Evolutionary conservation across 805 yeast genomes (phyloP).

Genomic region (Lachancea sp.): DNA sequence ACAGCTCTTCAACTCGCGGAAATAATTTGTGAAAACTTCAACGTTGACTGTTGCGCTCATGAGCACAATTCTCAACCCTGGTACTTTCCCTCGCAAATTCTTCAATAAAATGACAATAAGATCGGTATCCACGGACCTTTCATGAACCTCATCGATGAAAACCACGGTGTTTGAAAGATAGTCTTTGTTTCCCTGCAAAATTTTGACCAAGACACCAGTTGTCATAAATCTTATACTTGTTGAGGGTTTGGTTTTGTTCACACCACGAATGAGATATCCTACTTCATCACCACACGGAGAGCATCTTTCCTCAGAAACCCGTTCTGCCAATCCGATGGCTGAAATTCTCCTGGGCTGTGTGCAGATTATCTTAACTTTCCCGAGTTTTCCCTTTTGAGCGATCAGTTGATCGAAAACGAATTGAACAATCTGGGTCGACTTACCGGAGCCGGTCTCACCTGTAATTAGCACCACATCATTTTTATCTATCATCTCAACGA

Average conservation of each 20-base stretch:
- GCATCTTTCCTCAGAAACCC: constrained; percentile 77
- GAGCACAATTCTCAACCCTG: constrained; percentile 65
- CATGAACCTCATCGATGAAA: constrained; percentile 96
- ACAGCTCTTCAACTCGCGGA: constrained; percentile 52
- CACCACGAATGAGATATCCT: constrained; percentile 79
- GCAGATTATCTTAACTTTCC: constrained; percentile 65
- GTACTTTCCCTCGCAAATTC: constrained; percentile 56
- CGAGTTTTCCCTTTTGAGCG: constrained; percentile 91
- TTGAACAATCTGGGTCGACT: constrained; percentile 97
- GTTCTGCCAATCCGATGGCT: constrained; percentile 82
- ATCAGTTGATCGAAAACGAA: constrained; percentile 73
- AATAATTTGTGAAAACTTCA: constrained; percentile 58
- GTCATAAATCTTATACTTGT: constrained; percentile 87
- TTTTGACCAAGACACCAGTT: constrained; percentile 88
- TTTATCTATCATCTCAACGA: constrained; percentile 93
- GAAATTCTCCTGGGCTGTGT: constrained; percentile 96
- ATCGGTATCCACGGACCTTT: constrained; percentile 92
- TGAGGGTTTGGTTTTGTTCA: constrained; percentile 52
- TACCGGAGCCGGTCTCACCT: constrained; percentile 99
- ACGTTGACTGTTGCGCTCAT: constrained; percentile 96
- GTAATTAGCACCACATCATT: constrained; percentile 86
- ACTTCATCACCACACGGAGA: constrained; percentile 68
- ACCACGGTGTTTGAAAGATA: constrained; percentile 77
- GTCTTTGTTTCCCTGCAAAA: constrained; percentile 82
- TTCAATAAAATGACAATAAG: constrained; percentile 91